These are phyloP conservation scores for Penicillium lividum DNA, from an alignment of 495 filamentous ascomycete genomes.

Conservation along the genomic window DNA sequence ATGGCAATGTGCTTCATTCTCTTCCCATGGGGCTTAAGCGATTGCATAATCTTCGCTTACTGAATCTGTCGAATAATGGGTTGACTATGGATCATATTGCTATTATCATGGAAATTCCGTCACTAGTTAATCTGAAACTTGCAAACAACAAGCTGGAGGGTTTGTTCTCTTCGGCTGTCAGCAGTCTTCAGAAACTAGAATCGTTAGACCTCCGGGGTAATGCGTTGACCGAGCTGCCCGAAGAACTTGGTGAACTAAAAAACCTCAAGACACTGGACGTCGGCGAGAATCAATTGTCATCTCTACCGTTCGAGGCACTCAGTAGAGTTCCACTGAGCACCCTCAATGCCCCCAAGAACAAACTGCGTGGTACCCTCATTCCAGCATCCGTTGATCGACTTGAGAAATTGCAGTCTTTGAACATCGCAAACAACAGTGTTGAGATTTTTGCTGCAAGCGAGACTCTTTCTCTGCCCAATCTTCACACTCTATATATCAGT, in stretches of 20 bases:
- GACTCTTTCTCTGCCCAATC: conserved; percentile 61
- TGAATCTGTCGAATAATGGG: conserved; percentile 86
- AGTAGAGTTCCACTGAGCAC: conserved; percentile 69
- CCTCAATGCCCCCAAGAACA: conserved; percentile 76
- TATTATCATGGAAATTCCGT: conserved; percentile 67
- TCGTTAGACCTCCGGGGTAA: conserved; percentile 81
- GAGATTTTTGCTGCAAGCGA: conserved; percentile 51
- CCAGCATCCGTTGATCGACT: conserved; percentile 56
- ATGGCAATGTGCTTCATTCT: conserved; percentile 72
- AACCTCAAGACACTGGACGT: conserved; percentile 75
- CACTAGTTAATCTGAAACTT: conserved; percentile 77
- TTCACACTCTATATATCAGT: conserved; percentile 73
- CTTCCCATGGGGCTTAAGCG: conserved; percentile 76
- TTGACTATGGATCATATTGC: conserved; percentile 69
- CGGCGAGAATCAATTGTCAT: conserved; percentile 69
- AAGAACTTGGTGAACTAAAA: conserved; percentile 60
- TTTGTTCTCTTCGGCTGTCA: conserved; percentile 56
- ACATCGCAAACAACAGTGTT: conserved; percentile 75
- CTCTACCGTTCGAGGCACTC: conserved; percentile 68
- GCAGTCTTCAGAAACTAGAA: conserved; percentile 67
- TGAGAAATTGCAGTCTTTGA: conserved; percentile 66
- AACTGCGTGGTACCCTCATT: conserved; percentile 71
- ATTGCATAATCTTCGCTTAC: conserved; percentile 67
- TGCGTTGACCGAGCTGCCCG: conserved; percentile 71
- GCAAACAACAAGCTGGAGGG: conserved; percentile 76